Base-by-base conservation (phyloP, 805 yeast genomes). In the Myxozyma kluyveri region DNA sequence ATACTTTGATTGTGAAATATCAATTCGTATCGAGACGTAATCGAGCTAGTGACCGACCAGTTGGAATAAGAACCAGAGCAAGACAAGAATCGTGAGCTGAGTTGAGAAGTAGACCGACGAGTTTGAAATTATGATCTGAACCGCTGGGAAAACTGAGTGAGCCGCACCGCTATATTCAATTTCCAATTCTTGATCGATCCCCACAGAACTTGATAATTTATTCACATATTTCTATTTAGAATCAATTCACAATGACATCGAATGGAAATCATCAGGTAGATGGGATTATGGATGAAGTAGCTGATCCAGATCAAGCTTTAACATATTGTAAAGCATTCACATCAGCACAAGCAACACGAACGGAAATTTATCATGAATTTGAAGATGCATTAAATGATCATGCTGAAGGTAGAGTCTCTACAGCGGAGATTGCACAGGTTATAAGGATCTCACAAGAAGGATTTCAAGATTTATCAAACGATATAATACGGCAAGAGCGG, bases 301-400 rank as follows among this genome's bases (percentile, higher is more conserved):
- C 58, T 3, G 23, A 42, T 45, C 45, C 56, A 3, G 56, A 45
- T 6, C 23, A 31, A 7, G 51, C 29, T 22, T 38, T 54, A 37
- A 45, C 45, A 5, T 55, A 53, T 35, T n/a, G n/a, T n/a, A n/a
- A n/a, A 57, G 42, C 52, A 14, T 47, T 49, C 33, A 47, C 47
- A 9, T 17, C 54, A 2, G 60, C 60, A 27, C 60, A 56, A 31
- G 54, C 55, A 9, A 56, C 60, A 5, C 42, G 60, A 36, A 56
- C 60, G n/a, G 60, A 57, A 24, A 42, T 56, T 17, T 53, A 53
- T 42, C 60, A 56, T 26, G 60, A 56, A 44, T 56, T 56, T 49
- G 60, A 56, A 21, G 45, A 56, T 23, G 60, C 60, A 6, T 7
- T 56, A 6, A 41, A 53, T 27, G 60, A 53, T 19, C 50, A 56